phyloP scores from a whole-genome alignment of 192 early-diverging fungal genomes.

The Geranomyces michiganensis region DNA sequence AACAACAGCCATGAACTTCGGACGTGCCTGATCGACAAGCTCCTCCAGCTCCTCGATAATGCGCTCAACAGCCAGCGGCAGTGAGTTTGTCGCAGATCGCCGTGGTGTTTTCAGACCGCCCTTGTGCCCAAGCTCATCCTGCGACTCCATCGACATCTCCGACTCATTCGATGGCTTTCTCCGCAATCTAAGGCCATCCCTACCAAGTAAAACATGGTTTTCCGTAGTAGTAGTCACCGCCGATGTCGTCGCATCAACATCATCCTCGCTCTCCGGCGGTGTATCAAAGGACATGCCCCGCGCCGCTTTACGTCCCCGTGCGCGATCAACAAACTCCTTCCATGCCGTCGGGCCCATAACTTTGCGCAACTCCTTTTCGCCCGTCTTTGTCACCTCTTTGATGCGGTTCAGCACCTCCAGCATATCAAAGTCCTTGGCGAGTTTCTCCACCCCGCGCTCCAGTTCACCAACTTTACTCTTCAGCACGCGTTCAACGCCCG shows the following conservation, averaged over 20 bases:
- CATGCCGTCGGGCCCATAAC: conserved; percentile 28
- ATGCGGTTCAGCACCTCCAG: conserved; percentile 14
- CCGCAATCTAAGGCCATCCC: conserved; percentile 10
- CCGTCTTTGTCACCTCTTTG: conserved; percentile 19
- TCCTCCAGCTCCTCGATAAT: conserved; percentile 57
- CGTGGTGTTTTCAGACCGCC: background rate
- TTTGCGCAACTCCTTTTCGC: conserved; percentile 22
- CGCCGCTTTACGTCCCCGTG: conserved; percentile 8
- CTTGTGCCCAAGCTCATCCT: background rate
- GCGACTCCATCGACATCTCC: conserved; percentile 7
- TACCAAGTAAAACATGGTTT: background rate
- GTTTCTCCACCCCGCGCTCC: conserved; percentile 54
- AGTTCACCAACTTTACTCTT: conserved; percentile 47
- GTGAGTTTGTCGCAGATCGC: background rate
- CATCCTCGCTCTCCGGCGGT: conserved; percentile 28
- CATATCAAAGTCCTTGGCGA: conserved; percentile 51
- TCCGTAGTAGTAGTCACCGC: conserved; percentile 7
- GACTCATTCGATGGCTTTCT: conserved; percentile 11
- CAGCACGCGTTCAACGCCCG: conserved; percentile 68
- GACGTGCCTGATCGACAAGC: conserved; percentile 60
- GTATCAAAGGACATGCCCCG: conserved; percentile 1
- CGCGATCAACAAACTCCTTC: conserved; percentile 26
- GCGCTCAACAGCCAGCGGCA: conserved; percentile 29
- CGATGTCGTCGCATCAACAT: conserved; percentile 19
- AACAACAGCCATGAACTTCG: conserved; percentile 46